Evolutionary conservation across 176 grass and related monocot genomes (phyloP).

Genomic region (Bolboschoenus planiculmis): DNA sequence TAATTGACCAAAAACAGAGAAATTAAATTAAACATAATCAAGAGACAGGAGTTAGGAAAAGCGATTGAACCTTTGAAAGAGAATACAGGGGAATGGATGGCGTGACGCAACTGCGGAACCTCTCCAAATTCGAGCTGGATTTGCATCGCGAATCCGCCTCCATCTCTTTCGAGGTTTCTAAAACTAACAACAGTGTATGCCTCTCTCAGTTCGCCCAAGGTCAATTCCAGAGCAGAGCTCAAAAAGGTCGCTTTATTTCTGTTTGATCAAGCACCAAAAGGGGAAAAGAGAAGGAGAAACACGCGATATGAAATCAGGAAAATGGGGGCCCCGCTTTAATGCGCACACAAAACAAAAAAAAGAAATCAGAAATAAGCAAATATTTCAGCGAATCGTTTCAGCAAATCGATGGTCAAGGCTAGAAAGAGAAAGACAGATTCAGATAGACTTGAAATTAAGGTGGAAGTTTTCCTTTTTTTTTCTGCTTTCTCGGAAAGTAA

Average conservation of each 20-base stretch:
- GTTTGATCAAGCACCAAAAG: slow-evolving; percentile 7
- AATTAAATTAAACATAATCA: background rate
- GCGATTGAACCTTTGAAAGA: slow-evolving; percentile 13
- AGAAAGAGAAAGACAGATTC: background rate
- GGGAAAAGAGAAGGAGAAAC: background rate
- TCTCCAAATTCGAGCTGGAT: slow-evolving; percentile 24
- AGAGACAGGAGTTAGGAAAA: background rate
- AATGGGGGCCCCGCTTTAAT: slow-evolving; percentile 1
- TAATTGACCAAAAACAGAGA: slow-evolving; percentile 5
- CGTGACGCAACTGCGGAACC: slow-evolving; percentile 18
- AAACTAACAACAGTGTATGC: background rate
- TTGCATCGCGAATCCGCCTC: background rate
- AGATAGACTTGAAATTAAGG: background rate
- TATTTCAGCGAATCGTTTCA: slow-evolving; percentile 1
- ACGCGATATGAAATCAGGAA: background rate
- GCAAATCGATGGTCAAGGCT: slow-evolving; percentile 5
- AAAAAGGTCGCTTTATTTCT: background rate
- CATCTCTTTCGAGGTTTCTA: background rate
- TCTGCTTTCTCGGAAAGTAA: background rate
- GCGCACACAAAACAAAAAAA: too few species aligned
- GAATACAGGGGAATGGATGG: slow-evolving; percentile 20
- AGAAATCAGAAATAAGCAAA: background rate
- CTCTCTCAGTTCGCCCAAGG: background rate
- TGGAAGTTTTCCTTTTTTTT: background rate
- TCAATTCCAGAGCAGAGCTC: slow-evolving; percentile 1